Evolutionary conservation across 2,329 filamentous ascomycete genomes (phyloP).

Genomic region (Colletotrichum brevisporum): DNA sequence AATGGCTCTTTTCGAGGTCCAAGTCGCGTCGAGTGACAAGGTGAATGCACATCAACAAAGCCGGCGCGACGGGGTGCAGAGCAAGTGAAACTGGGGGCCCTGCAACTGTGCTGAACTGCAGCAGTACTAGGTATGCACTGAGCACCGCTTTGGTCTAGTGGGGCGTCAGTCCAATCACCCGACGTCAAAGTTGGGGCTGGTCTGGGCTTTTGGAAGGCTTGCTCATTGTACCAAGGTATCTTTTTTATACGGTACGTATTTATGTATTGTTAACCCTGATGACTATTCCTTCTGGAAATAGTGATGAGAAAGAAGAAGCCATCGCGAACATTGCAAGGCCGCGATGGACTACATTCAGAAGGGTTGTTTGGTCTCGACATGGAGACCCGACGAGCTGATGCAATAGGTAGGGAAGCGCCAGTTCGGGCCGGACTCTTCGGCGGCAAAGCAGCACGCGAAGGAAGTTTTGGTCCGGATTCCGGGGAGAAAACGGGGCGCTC

Average conservation of each 20-base stretch:
- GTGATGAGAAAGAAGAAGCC: neutral
- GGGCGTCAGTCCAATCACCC: slow-evolving; percentile 28
- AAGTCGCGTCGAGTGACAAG: slow-evolving; percentile 26
- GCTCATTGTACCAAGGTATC: too few species aligned
- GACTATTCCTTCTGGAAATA: neutral
- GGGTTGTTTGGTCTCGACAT: too few species aligned
- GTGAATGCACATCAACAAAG: slow-evolving; percentile 19
- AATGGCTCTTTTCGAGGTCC: slow-evolving; percentile 15
- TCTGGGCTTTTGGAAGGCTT: slow-evolving; percentile 8
- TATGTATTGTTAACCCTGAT: too few species aligned
- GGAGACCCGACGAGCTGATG: neutral
- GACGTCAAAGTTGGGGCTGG: neutral
- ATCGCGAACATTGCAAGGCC: neutral
- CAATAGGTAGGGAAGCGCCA: neutral
- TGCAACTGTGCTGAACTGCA: slow-evolving; percentile 3
- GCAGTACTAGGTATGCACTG: neutral
- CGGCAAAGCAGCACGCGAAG: slow-evolving; percentile 8
- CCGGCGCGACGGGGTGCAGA: slow-evolving; percentile 23
- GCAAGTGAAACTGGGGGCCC: slow-evolving; percentile 26
- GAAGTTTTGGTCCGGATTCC: slow-evolving; percentile 39
- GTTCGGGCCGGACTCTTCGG: slow-evolving; percentile 21
- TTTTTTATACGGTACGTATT: too few species aligned
- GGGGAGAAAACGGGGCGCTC: slow-evolving; percentile 22
- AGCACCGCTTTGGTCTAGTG: slow-evolving; percentile 9
- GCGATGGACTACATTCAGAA: neutral